phyloP scores from a whole-genome alignment of 495 filamentous ascomycete genomes.

The Tricharina praecox region DNA sequence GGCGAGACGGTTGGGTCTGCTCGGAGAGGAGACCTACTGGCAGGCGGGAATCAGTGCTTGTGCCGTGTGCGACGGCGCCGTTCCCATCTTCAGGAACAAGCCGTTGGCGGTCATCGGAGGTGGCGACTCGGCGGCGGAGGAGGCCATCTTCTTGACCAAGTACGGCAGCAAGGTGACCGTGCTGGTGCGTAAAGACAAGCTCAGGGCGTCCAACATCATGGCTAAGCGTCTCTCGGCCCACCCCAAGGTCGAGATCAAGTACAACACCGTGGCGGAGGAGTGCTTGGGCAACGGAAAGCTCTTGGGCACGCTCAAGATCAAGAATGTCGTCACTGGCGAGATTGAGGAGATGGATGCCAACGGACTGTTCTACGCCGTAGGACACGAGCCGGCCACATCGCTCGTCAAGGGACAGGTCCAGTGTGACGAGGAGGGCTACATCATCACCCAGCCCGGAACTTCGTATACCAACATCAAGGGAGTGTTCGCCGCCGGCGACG shows the following conservation, averaged over 20 bases:
- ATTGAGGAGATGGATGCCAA: conserved; percentile 71
- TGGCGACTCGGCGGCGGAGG: conserved; percentile 92
- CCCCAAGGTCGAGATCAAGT: conserved; percentile 76
- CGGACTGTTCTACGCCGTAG: conserved; percentile 93
- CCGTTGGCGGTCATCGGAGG: conserved; percentile 91
- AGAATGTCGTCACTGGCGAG: conserved; percentile 59
- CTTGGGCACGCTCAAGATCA: conserved; percentile 71
- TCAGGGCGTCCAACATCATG: conserved; percentile 83
- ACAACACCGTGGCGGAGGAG: conserved; percentile 64
- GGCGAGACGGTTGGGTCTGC: conserved; percentile 59
- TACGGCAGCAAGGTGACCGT: conserved; percentile 91
- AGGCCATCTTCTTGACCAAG: conserved; percentile 94
- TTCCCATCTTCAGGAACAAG: conserved; percentile 94
- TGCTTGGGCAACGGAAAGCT: conserved; percentile 71
- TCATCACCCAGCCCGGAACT: conserved; percentile 75
- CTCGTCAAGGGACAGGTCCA: conserved; percentile 78
- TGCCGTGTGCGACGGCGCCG: conserved; percentile 92
- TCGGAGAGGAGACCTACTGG: conserved; percentile 91
- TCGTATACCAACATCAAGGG: conserved; percentile 76
- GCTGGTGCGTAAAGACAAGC: conserved; percentile 66
- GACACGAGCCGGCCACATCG: conserved; percentile 80
- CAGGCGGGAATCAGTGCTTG: conserved; percentile 92
- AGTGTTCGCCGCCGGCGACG: conserved; percentile 92
- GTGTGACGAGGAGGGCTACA: conserved; percentile 70
- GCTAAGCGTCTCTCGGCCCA: conserved; percentile 63